Evolutionary conservation across 1,139 yeast species (phyloP).

Genomic region (Candida glucosophila): DNA sequence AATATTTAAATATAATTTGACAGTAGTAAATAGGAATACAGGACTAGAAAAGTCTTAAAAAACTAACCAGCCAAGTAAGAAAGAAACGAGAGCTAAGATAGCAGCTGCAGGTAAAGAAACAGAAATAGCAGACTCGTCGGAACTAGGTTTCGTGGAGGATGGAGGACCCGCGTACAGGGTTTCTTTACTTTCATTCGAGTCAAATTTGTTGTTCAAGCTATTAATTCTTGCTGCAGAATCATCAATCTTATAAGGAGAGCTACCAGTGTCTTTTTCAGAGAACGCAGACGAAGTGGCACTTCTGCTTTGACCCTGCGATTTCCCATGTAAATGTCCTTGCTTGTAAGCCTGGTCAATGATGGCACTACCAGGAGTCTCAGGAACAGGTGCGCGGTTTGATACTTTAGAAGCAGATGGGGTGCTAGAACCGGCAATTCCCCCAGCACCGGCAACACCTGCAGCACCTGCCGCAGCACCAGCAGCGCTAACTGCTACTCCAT

Average conservation of each 20-base stretch:
- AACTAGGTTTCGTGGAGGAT: constrained; percentile 2
- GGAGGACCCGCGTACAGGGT: constrained; percentile 4
- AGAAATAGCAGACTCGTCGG: constrained; percentile 25
- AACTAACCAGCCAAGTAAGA: constrained; percentile 53
- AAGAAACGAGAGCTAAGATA: constrained; percentile 44
- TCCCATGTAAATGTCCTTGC: constrained; percentile 7
- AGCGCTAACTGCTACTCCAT: constrained; percentile 9
- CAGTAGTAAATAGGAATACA: neutral
- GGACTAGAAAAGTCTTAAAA: constrained; percentile 21
- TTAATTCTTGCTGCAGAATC: constrained; percentile 34
- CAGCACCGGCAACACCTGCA: constrained; percentile 3
- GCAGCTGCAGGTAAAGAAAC: constrained; percentile 46
- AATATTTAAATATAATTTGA: neutral
- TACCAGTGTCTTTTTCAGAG: constrained; percentile 17
- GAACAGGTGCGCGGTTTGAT: constrained; percentile 9
- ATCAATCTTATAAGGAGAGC: too few relatives aligned
- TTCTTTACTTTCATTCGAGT: constrained; percentile 11
- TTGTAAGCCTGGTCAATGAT: constrained; percentile 2
- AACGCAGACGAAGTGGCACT: constrained; percentile 8
- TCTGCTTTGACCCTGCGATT: constrained; percentile 5
- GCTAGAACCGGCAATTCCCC: constrained; percentile 3
- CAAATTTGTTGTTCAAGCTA: constrained; percentile 36
- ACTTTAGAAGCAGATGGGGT: constrained; percentile 8
- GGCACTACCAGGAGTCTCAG: constrained; percentile 11
- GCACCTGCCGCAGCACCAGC: constrained; percentile 10